Conservation (phyloP, 208 protist species). For the Naegleria gruberi region DNA sequence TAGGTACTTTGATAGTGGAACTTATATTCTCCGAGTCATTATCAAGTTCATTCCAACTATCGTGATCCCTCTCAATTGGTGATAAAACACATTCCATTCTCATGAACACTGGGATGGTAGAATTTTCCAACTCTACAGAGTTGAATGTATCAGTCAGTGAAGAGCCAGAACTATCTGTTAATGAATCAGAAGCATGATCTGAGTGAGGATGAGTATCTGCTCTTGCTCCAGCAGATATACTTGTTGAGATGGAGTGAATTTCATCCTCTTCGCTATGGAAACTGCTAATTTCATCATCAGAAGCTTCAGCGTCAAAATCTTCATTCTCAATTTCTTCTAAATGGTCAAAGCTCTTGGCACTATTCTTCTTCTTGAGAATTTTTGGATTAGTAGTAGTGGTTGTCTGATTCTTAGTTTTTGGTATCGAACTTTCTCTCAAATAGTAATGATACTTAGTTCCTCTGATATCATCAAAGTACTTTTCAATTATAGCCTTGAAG, state of each 20-base stretch:
- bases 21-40: neutral
- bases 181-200: neutral
- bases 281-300: neutral
- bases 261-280: neutral
- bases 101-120: neutral
- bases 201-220: no score
- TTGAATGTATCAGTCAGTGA: neutral
- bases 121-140: neutral
- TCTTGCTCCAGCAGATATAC: neutral
- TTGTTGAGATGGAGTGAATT: neutral
- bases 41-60: neutral
- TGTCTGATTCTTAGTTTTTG: neutral
- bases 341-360: neutral
- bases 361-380: neutral
- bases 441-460: neutral
- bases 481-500: neutral
- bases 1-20: neutral
- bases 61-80: neutral
- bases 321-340: neutral
- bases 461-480: neutral
- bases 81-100: slow-evolving; percentile 12
- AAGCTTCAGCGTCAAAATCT: neutral
- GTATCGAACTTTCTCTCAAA: neutral
- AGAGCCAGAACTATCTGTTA: neutral
- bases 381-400: neutral